Base-by-base conservation (phyloP, 2,329 filamentous ascomycete species). In the Trichoderma cornu-damae region DNA sequence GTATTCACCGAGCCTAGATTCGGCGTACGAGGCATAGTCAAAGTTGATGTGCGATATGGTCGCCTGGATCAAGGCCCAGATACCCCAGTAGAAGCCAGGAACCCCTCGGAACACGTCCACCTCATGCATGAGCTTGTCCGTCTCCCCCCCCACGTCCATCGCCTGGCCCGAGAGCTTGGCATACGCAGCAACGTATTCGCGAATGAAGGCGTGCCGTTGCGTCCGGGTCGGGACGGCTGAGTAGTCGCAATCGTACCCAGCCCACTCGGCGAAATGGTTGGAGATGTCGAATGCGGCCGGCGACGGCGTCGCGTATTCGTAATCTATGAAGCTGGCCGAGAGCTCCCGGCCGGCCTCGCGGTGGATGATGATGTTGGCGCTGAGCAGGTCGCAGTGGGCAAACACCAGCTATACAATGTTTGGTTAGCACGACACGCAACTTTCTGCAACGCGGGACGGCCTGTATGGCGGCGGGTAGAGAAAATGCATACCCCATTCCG, bases 191-290 rank as follows among this genome's bases (percentile, higher is more conserved):
- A 96, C 81, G 69, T 99, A 99, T 68, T 93, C 87, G 62, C 80
- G 77, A 59, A 97, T 82, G 73, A 99, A 99, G 55, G 86, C 83
- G 43, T 84, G 82, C 26, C 94, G 87, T 65, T 93, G 85, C 18
- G 84, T 77, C 61, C 81, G 82, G 1, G 89, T 94, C 4, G 94
- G 94, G 57, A 97, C 80, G 64, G 87, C 86, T 66, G 76, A 83
- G 75, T 89, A 92, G 72, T 97, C 91, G 77, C 94, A 99, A 66
- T 96, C 90, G 68, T 96, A 96, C 58, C 94, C 94, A 60, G 88
- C 92, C 93, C 94, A 99, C 75, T 99, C 94, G 47, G 94, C 91
- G 70, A 99, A 96, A 77, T 99, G 94, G 75, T 99, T 99, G 50
- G 93, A 88, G 65, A 99, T 86, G 71, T 99, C 94, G 73, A 99